These are phyloP conservation scores for Phytomonas sp. DNA, from an alignment of 208 protist species.

Conservation along the genomic window DNA sequence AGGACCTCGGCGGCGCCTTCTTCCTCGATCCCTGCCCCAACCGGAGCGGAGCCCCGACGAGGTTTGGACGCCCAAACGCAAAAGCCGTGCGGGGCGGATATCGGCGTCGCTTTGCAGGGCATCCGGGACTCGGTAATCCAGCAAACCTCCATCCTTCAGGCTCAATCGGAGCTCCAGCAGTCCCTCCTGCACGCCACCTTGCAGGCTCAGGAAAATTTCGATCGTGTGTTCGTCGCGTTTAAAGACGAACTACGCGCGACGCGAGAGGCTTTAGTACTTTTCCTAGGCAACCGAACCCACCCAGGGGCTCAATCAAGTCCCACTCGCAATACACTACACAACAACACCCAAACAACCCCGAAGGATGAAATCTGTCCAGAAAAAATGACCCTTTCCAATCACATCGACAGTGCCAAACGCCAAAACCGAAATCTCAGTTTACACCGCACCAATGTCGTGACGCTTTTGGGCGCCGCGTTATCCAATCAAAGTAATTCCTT, in stretches of 20 bases:
- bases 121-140: not conserved
- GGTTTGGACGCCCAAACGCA: not conserved
- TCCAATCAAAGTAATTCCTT: not conserved
- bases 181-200: not conserved
- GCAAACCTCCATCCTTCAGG: not conserved
- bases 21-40: not conserved
- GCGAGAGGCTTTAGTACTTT: not conserved
- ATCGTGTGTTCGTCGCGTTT: not conserved
- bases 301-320: not conserved
- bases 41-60: not conserved
- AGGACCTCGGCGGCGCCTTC: not conserved
- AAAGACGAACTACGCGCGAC: not conserved
- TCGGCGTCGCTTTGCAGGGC: not conserved
- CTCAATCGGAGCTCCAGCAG: not conserved
- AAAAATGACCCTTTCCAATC: not conserved
- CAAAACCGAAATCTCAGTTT: not conserved
- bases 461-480: not conserved
- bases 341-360: not conserved
- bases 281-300: not conserved
- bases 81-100: not conserved
- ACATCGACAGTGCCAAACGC: not conserved
- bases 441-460: not conserved
- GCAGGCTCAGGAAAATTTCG: not conserved
- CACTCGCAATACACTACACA: not conserved
- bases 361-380: not conserved